These are phyloP conservation scores for Coniochaeta sp. DNA, from an alignment of 2,329 filamentous ascomycete genomes.

Conservation along the genomic window DNA sequence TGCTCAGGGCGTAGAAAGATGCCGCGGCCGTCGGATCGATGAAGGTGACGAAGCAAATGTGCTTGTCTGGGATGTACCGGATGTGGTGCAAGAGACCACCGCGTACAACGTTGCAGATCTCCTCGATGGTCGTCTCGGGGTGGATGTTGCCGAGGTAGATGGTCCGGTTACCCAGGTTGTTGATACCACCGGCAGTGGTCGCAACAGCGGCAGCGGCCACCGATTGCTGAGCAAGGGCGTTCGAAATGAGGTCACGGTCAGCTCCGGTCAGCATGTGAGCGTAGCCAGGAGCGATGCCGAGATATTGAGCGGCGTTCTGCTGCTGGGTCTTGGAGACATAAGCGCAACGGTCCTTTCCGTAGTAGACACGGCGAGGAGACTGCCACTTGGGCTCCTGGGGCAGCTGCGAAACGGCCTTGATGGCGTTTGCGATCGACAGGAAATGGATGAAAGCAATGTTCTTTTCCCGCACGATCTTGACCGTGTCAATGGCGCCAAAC, in stretches of 20 bases:
- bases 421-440: constrained; percentile 92
- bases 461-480: constrained; percentile 98
- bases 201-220: constrained; percentile 94
- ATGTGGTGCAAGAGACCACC: constrained; percentile 96
- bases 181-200: constrained; percentile 91
- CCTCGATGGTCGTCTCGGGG: constrained; percentile 96
- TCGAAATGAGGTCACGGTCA: constrained; percentile 94
- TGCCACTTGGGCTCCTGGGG: constrained; percentile 98
- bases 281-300: constrained; percentile 94
- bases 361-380: constrained; percentile 89
- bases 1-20: constrained; percentile 96
- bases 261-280: constrained; percentile 94
- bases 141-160: constrained; percentile 99
- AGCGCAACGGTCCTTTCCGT: constrained; percentile 95
- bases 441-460: constrained; percentile 97
- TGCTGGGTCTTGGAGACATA: constrained; percentile 99
- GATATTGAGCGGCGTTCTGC: constrained; percentile 96
- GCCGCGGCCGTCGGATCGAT: constrained; percentile 97
- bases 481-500: constrained; percentile 94
- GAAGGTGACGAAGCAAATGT: constrained; percentile 99
- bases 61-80: constrained; percentile 98
- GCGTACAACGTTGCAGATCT: constrained; percentile 98
- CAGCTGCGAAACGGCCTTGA: constrained; percentile 95
- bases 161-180: constrained; percentile 94
- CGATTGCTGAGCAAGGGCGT: constrained; percentile 91